Conservation (phyloP, 1,284 basidiomycete genomes). For the Takashimella koratensis region DNA sequence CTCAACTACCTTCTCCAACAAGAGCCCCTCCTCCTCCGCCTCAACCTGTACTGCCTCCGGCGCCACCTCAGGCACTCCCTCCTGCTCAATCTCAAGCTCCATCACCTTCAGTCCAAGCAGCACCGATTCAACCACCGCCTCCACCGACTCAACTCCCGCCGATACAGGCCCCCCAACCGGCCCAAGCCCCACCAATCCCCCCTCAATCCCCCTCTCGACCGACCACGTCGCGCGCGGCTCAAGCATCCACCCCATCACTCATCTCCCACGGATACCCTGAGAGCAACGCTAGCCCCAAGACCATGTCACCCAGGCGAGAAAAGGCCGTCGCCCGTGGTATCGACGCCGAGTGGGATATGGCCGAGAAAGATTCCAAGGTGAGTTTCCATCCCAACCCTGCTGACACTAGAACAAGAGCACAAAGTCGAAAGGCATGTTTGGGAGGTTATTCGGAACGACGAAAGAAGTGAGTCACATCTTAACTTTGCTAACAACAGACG, state of each 20-base stretch:
- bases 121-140: not conserved
- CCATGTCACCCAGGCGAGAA: not conserved
- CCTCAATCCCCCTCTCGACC: not conserved
- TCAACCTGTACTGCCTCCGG: not conserved
- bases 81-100: not conserved
- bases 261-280: not conserved
- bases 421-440: slow-evolving; percentile 45
- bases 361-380: slow-evolving; percentile 23
- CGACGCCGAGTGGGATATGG: not conserved
- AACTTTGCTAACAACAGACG: not conserved
- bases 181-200: not conserved
- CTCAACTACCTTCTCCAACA: not conserved
- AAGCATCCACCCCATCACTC: not conserved
- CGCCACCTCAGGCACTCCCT: not conserved
- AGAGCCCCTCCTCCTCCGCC: not conserved
- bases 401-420: slow-evolving; percentile 30
- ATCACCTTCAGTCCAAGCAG: not conserved
- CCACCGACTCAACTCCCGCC: not conserved
- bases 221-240: not conserved
- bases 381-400: slow-evolving; percentile 1
- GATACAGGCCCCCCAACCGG: not conserved
- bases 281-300: not conserved
- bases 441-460: slow-evolving; percentile 42
- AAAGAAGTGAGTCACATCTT: not conserved
- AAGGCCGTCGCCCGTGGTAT: not conserved